Conservation (phyloP, 169 alveolate species). For the Cryptosporidium parvum region DNA sequence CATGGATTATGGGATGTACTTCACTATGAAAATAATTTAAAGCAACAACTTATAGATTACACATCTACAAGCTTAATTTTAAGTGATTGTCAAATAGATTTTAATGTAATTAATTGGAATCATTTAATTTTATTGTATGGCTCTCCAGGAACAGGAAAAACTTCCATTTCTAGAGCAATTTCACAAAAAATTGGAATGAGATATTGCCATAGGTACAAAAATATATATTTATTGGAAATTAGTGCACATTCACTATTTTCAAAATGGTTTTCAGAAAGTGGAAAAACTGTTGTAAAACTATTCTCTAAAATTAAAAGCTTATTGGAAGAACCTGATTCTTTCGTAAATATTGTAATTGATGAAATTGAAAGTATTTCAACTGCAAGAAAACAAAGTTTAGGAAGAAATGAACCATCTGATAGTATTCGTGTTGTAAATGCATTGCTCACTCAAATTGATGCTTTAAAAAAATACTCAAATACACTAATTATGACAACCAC, state of each 20-base stretch:
- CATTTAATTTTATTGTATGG: slow-evolving; percentile 84
- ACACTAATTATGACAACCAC: slow-evolving; percentile 84
- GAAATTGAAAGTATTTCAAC: slow-evolving; percentile 86
- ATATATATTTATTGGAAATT: slow-evolving; percentile 79
- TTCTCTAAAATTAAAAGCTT: slow-evolving; percentile 79
- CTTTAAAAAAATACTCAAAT: slow-evolving; percentile 80
- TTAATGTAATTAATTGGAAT: slow-evolving; percentile 83
- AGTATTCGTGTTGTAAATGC: slow-evolving; percentile 86
- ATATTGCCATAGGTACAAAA: slow-evolving; percentile 78
- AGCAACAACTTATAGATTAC: slow-evolving; percentile 82
- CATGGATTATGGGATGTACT: slow-evolving; percentile 86
- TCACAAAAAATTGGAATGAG: slow-evolving; percentile 78
- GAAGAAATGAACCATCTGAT: slow-evolving; percentile 86
- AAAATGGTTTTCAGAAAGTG: slow-evolving; percentile 86
- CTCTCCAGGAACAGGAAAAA: slow-evolving; percentile 84
- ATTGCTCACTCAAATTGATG: slow-evolving; percentile 84
- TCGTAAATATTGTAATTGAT: slow-evolving; percentile 81
- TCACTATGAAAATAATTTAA: slow-evolving; percentile 81
- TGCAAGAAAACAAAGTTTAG: slow-evolving; percentile 81
- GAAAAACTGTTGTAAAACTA: slow-evolving; percentile 83
- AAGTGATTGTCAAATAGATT: slow-evolving; percentile 79
- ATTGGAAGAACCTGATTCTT: slow-evolving; percentile 80
- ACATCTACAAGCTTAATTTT: slow-evolving; percentile 82
- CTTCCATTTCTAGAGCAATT: slow-evolving; percentile 76
- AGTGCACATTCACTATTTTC: slow-evolving; percentile 85